Evolutionary conservation across 169 alveolate genomes (phyloP).

Genomic region (Babesia divergens): DNA sequence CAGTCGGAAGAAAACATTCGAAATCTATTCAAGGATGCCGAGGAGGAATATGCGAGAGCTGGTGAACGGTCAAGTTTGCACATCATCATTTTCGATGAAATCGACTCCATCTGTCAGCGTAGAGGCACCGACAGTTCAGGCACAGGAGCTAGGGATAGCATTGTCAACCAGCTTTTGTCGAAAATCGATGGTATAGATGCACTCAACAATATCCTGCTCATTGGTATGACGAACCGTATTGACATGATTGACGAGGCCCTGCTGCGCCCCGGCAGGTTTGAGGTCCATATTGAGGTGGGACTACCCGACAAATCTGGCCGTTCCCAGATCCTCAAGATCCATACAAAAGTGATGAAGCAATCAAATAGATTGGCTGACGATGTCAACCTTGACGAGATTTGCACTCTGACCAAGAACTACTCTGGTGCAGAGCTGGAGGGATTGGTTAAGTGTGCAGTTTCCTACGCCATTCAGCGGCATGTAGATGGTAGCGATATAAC

Average conservation of each 20-base stretch:
- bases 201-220: constrained; percentile 92
- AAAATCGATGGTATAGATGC: constrained; percentile 99
- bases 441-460: constrained; percentile 90
- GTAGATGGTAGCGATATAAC: constrained; percentile 79
- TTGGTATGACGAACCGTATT: constrained; percentile 99
- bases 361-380: constrained; percentile 76
- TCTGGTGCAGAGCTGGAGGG: constrained; percentile 99
- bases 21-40: constrained; percentile 96
- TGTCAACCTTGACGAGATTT: constrained; percentile 89
- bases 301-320: constrained; percentile 98
- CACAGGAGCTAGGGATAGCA: constrained; percentile 93
- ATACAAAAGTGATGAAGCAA: constrained; percentile 92
- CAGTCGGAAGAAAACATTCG: constrained; percentile 98
- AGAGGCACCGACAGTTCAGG: constrained; percentile 92
- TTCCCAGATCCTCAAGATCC: constrained; percentile 94
- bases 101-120: constrained; percentile 98
- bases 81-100: constrained; percentile 97
- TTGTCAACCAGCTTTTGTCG: constrained; percentile 96
- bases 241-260: constrained; percentile 99
- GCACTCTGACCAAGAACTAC: constrained; percentile 93
- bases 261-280: constrained; percentile 98
- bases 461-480: constrained; percentile 92
- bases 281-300: constrained; percentile 97
- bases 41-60: constrained; percentile 84
- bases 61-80: constrained; percentile 96